phyloP scores from a whole-genome alignment of 2,329 filamentous ascomycete species.

The Aureobasidium melanogenum region DNA sequence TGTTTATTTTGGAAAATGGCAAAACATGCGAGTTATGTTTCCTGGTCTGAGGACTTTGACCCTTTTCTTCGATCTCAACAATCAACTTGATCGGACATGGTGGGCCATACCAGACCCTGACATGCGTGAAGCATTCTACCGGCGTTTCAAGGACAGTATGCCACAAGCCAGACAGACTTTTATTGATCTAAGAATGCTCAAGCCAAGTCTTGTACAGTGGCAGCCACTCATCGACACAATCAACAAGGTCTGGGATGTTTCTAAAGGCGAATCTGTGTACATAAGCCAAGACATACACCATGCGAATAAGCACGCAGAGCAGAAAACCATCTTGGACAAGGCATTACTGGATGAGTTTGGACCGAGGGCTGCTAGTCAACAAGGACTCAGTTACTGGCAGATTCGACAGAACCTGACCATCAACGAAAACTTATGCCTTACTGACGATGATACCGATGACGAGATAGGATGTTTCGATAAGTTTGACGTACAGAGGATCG shows the following conservation, averaged over 20 bases:
- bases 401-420: not conserved
- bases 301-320: not conserved
- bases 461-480: not conserved
- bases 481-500: not conserved
- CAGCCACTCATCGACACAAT: not conserved
- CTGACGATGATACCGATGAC: not conserved
- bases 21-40: not conserved
- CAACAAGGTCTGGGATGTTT: not conserved
- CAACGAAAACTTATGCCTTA: not conserved
- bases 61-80: not conserved
- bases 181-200: not conserved
- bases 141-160: not conserved
- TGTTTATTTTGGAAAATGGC: not conserved
- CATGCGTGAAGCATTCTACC: not conserved
- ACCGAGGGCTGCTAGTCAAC: not conserved
- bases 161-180: not conserved
- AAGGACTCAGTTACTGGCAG: not conserved
- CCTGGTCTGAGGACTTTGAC: not conserved
- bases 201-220: not conserved
- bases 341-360: not conserved
- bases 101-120: not conserved
- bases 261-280: not conserved
- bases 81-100: not conserved
- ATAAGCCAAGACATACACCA: not conserved
- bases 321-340: not conserved